phyloP scores from a whole-genome alignment of 2,329 filamentous ascomycete species.

The Fusarium nematophilum region DNA sequence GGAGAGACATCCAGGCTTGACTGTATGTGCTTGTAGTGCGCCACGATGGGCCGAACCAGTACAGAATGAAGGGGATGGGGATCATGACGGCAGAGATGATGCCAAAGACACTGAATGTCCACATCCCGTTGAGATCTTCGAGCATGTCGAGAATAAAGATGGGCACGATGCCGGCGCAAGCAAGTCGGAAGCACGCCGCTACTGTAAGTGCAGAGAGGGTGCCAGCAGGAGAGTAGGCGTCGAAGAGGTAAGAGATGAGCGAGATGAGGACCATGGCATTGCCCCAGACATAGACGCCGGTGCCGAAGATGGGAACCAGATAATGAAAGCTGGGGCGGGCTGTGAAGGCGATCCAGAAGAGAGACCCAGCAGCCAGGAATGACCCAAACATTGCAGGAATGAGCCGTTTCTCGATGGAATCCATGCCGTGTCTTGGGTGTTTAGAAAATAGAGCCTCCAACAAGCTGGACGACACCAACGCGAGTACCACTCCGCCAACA shows the following conservation, averaged over 20 bases:
- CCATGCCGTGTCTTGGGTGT: background rate
- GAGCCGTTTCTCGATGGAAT: slow-evolving; percentile 11
- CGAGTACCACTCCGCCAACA: background rate
- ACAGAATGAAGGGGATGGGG: slow-evolving; percentile 5
- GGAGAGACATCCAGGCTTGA: too few relatives aligned
- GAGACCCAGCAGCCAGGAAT: slow-evolving; percentile 8
- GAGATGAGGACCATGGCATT: slow-evolving; percentile 13
- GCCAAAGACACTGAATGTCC: slow-evolving; percentile 12
- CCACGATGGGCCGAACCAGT: background rate
- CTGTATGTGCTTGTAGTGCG: slow-evolving; percentile 8
- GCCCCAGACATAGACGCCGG: slow-evolving; percentile 13
- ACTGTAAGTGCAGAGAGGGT: slow-evolving; percentile 10
- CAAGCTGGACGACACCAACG: slow-evolving; percentile 1
- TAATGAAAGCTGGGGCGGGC: slow-evolving; percentile 5
- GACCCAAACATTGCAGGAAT: slow-evolving; percentile 15
- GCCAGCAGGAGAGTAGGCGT: slow-evolving; percentile 10
- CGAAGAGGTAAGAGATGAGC: slow-evolving; percentile 13
- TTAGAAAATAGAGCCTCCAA: slow-evolving; percentile 6
- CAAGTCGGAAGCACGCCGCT: slow-evolving; percentile 8
- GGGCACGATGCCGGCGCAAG: slow-evolving; percentile 9
- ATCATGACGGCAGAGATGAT: slow-evolving; percentile 11
- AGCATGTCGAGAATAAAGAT: slow-evolving; percentile 16
- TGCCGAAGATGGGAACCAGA: slow-evolving; percentile 16
- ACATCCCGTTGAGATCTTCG: slow-evolving; percentile 3
- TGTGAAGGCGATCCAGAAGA: slow-evolving; percentile 18